phyloP scores from a whole-genome alignment of 208 protist species.

The Acanthamoeba royreba region DNA sequence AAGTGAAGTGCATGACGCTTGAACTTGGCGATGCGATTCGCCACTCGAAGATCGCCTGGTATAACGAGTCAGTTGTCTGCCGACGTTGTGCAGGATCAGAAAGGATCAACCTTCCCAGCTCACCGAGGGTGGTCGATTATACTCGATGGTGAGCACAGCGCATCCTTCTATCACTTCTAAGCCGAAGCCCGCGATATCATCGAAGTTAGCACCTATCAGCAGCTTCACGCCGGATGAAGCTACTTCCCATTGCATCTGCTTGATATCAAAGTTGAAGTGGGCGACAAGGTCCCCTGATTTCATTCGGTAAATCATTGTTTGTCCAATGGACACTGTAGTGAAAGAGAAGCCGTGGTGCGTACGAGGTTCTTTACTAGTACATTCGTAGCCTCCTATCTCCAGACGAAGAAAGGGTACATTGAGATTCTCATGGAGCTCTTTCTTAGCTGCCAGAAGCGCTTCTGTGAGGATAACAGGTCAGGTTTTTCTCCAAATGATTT shows the following conservation, averaged over 20 bases:
- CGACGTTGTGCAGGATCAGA: too few relatives aligned
- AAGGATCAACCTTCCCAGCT: background rate
- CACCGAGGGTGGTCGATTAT: background rate
- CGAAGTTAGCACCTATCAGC: background rate
- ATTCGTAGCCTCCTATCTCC: constrained; percentile 6
- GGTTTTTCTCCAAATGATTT: too few relatives aligned
- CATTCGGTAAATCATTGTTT: too few relatives aligned
- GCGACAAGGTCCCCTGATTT: constrained; percentile 14
- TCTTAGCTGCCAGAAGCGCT: too few relatives aligned
- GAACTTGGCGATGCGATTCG: constrained; percentile 35
- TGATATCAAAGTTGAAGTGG: background rate
- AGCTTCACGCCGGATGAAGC: background rate
- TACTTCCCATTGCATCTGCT: constrained; percentile 6
- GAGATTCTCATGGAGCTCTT: background rate
- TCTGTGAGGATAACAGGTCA: too few relatives aligned
- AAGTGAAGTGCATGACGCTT: constrained; percentile 34
- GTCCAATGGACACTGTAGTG: too few relatives aligned
- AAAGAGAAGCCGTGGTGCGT: background rate
- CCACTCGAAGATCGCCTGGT: too few relatives aligned
- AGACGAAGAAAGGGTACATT: background rate
- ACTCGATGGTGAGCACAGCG: constrained; percentile 48
- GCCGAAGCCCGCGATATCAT: background rate
- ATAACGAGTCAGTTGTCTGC: too few relatives aligned
- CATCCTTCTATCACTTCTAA: background rate
- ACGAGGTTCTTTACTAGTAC: background rate